Evolutionary conservation across 257 asterid genomes (phyloP).

Genomic region (Solanum pimpinellifolium): DNA sequence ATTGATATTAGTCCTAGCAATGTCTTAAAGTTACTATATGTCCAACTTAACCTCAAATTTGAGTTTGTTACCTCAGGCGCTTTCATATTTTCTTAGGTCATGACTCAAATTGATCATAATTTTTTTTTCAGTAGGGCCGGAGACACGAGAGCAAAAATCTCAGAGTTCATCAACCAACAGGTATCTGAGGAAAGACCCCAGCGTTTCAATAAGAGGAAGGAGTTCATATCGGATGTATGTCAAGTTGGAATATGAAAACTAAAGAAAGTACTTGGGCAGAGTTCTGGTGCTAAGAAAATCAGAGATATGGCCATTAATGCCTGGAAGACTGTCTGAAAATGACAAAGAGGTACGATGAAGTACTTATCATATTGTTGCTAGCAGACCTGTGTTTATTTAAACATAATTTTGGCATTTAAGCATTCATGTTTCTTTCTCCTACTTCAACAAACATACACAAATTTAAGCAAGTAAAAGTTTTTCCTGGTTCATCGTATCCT

Average conservation of each 20-base stretch:
- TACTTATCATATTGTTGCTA: background rate
- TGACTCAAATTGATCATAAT: background rate
- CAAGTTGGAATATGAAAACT: conserved; percentile 37
- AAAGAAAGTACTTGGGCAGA: conserved; percentile 29
- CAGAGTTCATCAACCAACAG: background rate
- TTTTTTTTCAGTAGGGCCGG: conserved; percentile 18
- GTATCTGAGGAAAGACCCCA: conserved; percentile 4
- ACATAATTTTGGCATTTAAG: background rate
- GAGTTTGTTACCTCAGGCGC: background rate
- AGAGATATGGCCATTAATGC: conserved; percentile 31
- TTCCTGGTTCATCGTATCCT: background rate
- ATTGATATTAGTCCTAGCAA: background rate
- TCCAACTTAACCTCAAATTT: background rate
- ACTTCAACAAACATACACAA: too few species aligned
- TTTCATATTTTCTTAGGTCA: background rate
- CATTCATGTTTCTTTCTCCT: too few species aligned
- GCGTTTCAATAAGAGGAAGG: conserved; percentile 38
- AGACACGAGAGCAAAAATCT: conserved; percentile 7
- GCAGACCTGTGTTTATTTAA: background rate
- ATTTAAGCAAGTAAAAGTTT: background rate
- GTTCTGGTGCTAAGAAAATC: conserved; percentile 7
- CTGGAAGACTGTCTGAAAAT: conserved; percentile 39
- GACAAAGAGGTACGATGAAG: conserved; percentile 37
- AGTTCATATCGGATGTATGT: conserved; percentile 47
- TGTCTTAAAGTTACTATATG: background rate